Percentiles rank a stretch among this genome's conserved stretches.
These are phyloP conservation scores for Dactylonectria macrodidyma DNA, from an alignment of 2,329 filamentous ascomycete genomes.

Conservation along the genomic window DNA sequence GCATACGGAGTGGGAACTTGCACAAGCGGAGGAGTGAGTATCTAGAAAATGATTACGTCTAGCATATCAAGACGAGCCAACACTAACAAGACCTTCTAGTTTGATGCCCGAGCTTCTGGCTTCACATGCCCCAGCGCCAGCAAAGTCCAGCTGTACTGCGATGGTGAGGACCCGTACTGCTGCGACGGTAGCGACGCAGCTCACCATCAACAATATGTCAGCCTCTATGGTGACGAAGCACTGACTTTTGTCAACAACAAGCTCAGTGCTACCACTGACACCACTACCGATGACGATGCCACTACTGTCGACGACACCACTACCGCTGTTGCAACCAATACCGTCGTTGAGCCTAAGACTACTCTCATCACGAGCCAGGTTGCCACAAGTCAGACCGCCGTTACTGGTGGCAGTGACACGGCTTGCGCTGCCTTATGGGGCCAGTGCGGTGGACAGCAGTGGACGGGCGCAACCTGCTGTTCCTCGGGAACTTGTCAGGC, in stretches of 20 bases:
- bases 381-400: background rate
- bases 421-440: constrained; percentile 28
- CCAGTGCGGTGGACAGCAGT: constrained; percentile 28
- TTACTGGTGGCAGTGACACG: background rate
- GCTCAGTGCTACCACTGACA: constrained; percentile 44
- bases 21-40: constrained; percentile 68
- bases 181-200: constrained; percentile 74
- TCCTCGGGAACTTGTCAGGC: constrained; percentile 29
- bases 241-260: constrained; percentile 70
- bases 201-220: constrained; percentile 75
- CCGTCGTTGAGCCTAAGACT: background rate
- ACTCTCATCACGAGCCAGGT: background rate
- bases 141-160: constrained; percentile 77
- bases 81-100: constrained; percentile 56
- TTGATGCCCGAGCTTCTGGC: constrained; percentile 70
- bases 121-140: constrained; percentile 67
- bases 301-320: background rate
- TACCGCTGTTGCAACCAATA: background rate
- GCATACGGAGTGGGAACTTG: constrained; percentile 75
- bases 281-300: constrained; percentile 59
- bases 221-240: constrained; percentile 72
- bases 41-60: background rate
- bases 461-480: constrained; percentile 34
- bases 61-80: background rate
- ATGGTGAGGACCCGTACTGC: constrained; percentile 75